Base-by-base conservation (phyloP, 2,329 filamentous ascomycete genomes). In the Fusarium veterinarium region DNA sequence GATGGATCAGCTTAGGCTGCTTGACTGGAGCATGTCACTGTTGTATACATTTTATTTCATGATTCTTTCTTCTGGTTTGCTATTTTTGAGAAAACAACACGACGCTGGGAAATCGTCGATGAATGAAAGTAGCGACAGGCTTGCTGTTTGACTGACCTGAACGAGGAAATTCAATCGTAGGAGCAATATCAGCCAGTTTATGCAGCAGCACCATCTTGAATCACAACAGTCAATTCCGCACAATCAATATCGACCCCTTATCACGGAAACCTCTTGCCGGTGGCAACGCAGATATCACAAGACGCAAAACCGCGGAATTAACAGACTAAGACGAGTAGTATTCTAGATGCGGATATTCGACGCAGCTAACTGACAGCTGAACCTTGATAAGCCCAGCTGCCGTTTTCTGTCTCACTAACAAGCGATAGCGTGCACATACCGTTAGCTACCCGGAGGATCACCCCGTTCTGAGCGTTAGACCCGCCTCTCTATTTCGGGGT, bases 371-470 rank as follows among this genome's bases (percentile, higher is more conserved):
- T 35, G 41, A 53, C 55, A 49, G 41, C 41, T 49, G 55, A 57
- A 49, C 53, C 31, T 57, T 48, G 40, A 48, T 35, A 49, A 57
- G 55, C 41, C 31, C 41, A 57, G 31, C 55, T 58, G 41, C 55
- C 55, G 31, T 19, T 58, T 58, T 37, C 23, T 28, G 56, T 30
- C n/a, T 51, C 56, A 49, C 56, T 51, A 59, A 38, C 2, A 51
- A 31, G 25, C 31, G 25, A 59, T 51, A 59, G 56, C 25, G 42
- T 30, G 31, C 46, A 33, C 46, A 17, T 17, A 49, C 30, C 46
- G 13, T 20, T 31, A 48, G 20, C 30, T 49, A 33, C 23, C 23
- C 19, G 42, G 56, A 51, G 33, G 33, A 59, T 37, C 45, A 35
- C 25, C 56, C 56, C 13, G 13, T 28, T 52, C 33, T 28, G 33